Percentiles rank a stretch among this genome's conserved stretches.
Evolutionary conservation across 164 flowering plant species (phyloP).

Genomic region (Cinnamomum chago): DNA sequence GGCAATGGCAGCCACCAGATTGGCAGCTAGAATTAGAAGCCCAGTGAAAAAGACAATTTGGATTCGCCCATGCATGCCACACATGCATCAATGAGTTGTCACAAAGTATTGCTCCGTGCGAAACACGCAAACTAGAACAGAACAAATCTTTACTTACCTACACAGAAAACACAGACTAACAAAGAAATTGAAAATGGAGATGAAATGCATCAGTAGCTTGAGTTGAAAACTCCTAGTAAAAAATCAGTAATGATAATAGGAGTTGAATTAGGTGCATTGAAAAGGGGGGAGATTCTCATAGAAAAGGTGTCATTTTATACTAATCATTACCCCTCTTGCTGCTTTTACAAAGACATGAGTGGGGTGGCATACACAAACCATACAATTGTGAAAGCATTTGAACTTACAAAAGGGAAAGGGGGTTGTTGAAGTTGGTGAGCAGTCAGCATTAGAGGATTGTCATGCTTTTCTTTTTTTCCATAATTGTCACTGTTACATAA

Average conservation of each 20-base stretch:
- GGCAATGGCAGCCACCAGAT: too few relatives aligned
- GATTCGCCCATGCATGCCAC: too few relatives aligned
- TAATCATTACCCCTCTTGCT: not conserved
- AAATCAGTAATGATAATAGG: not conserved
- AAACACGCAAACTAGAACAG: too few relatives aligned
- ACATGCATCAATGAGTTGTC: too few relatives aligned
- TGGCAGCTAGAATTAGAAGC: too few relatives aligned
- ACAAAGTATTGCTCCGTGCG: too few relatives aligned
- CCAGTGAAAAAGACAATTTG: too few relatives aligned
- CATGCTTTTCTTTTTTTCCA: not conserved
- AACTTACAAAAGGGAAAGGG: not conserved
- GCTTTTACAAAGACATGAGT: conserved; percentile 9
- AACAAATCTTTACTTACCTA: too few relatives aligned
- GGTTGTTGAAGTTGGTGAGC: conserved; percentile 33
- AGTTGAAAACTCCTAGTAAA: not conserved
- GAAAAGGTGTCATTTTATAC: conserved; percentile 5
- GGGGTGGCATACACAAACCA: not conserved
- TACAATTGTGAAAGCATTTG: not conserved
- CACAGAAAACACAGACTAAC: not conserved
- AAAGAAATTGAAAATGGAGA: not conserved
- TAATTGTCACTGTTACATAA: not conserved
- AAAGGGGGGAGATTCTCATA: conserved; percentile 4
- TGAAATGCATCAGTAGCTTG: not conserved
- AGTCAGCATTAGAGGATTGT: conserved; percentile 18
- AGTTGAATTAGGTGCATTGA: conserved; percentile 1